Base-by-base conservation (phyloP, 192 early-diverging fungal genomes). In the Coemansia asiatica region DNA sequence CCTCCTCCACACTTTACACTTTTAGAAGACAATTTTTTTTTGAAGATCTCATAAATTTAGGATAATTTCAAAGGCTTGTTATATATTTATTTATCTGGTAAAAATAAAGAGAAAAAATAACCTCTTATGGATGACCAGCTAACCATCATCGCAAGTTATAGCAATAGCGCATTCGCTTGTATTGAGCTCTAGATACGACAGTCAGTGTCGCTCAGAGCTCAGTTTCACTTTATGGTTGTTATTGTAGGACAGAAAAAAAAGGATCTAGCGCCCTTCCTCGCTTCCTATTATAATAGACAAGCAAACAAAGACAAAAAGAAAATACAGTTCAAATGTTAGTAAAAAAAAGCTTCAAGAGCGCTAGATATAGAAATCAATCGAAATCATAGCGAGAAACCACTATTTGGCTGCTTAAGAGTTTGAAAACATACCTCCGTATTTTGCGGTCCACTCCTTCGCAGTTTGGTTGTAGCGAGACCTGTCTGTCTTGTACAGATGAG, bases 401-500 rank as follows among this genome's bases (percentile, higher is more conserved):
- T 49, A 6, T n/a, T 49, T 6, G 48, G 16, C 48, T 54, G 25
- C 19, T 23, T 23, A 22, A 21, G 25, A 6, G 9, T 3, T 16
- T 15, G 13, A 15, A 25, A 27, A 73, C 79, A 69, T 76, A 75
- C 71, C 88, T 27, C 90, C 91, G 84, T 90, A 91, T 80, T 96
- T 96, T 73, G 91, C 86, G 59, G 94, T 96, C 94, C 94, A 98
- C 65, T 98, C 96, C 68, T 88, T 78, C 57, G 96, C 95, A 40
- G 92, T 95, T 46, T 85, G 75, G 67, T 96, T 92, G 76, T 98
- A 97, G 49, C 88, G 89, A 36, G 85, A 26, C 57, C 90, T 84
- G 74, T 98, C 95, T 40, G 93, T 95, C 88, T 97, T 98, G 90
- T 96, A 98, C 38, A 95, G 77, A 74, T 98, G 95, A 48, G 97